Evolutionary conservation across 2,329 filamentous ascomycete genomes (phyloP), one percentile per base, ranked within the genome.

Genomic region (Emericellopsis atlantica): DNA sequence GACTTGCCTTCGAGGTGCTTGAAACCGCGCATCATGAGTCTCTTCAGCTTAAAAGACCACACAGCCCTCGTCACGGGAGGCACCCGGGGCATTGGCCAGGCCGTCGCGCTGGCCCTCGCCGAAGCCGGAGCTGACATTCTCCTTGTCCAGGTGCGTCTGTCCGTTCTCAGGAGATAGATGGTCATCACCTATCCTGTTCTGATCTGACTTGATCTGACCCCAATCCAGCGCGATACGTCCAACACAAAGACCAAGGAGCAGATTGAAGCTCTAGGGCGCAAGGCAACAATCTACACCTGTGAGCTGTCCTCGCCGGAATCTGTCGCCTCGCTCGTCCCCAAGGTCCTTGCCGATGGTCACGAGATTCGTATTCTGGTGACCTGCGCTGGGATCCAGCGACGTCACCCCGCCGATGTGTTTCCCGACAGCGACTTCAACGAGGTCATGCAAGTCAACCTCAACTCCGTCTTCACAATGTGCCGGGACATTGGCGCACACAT

Each of bases 391-490:
- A 89, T 94, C 55, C 88, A 94, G 60, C 72, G 79, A 46, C 72
- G 87, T 12, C 83, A 92, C 58, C 76, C 84, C 0, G 78, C 81
- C 35, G 76, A 87, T 51, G 60, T 72, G 44, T 94, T 94, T 55
- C 85, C 85, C 0, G 76, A 83, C 54, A 62, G 67, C 36, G 84
- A 92, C 64, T 93, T 86, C 73, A 73, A 82, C 54, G 76, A 82
- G 52, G 83, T 95, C 24, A 66, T 95, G 34, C 84, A 94, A 66
- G 82, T 94, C 39, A 95, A 95, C 63, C 76, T 94, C 36, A 83
- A 74, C 54, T 72, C 82, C 35, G 84, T 92, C 41, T 95, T 94
- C 64, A 76, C 77, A 1, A 70, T 93, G 42, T 75, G 77, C 61
- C 79, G 86, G 45, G 84, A 89, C 57, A 72, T 86, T 14, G 85